phyloP scores from a whole-genome alignment of 768 basidiomycete genomes.

The Boletus patriciae region DNA sequence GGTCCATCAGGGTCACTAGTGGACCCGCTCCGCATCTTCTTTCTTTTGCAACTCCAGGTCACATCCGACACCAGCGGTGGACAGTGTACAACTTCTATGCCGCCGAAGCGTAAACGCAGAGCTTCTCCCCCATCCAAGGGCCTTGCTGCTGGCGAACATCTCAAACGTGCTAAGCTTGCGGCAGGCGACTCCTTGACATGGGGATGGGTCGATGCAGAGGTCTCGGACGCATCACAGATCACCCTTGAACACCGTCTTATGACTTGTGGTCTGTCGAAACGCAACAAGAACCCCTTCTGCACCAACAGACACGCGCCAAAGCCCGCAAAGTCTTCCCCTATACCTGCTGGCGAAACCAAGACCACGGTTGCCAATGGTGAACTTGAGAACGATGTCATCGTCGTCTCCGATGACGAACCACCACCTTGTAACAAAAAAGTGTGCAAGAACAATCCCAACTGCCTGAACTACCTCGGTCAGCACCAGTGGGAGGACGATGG shows the following conservation, averaged over 20 bases:
- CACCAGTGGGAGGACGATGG: constrained; percentile 78
- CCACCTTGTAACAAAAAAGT: constrained; percentile 54
- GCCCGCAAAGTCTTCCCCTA: constrained; percentile 18
- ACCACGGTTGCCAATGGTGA: constrained; percentile 38
- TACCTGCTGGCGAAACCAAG: constrained; percentile 10
- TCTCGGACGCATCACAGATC: constrained; percentile 55
- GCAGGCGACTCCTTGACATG: constrained; percentile 53
- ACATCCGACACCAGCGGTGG: background rate
- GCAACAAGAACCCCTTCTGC: constrained; percentile 54
- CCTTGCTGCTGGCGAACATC: constrained; percentile 58
- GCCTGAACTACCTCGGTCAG: constrained; percentile 86
- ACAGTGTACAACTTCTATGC: constrained; percentile 39
- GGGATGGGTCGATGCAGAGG: constrained; percentile 79
- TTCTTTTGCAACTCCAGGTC: constrained; percentile 10
- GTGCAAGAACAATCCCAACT: constrained; percentile 80
- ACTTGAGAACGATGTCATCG: constrained; percentile 60
- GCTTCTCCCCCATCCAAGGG: constrained; percentile 48
- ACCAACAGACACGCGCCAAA: constrained; percentile 50
- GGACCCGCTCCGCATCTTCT: constrained; percentile 9
- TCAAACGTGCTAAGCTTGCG: constrained; percentile 58
- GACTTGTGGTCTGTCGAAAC: constrained; percentile 64
- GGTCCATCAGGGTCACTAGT: constrained; percentile 16
- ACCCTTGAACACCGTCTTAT: constrained; percentile 62
- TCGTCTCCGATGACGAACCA: constrained; percentile 68
- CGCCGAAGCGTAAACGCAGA: constrained; percentile 59